Evolutionary conservation across 257 asterid genomes (phyloP).

Genomic region (Nicotiana undulata): DNA sequence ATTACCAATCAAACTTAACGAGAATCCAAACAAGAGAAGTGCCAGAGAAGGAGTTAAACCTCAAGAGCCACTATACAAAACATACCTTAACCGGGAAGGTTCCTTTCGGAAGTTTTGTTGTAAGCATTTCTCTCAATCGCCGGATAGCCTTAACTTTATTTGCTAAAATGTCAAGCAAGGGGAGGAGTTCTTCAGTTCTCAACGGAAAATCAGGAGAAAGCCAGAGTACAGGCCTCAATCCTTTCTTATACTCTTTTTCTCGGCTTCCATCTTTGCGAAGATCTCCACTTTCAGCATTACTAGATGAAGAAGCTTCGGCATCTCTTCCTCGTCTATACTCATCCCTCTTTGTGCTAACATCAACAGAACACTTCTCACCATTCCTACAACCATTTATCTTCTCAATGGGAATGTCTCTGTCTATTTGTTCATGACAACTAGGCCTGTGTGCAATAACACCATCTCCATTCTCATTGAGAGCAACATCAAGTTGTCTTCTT

Average conservation of each 20-base stretch:
- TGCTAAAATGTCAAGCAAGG: conserved; percentile 90
- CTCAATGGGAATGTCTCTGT: conserved; percentile 61
- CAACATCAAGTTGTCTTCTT: conserved; percentile 83
- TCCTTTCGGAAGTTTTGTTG: conserved; percentile 84
- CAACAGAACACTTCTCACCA: conserved; percentile 67
- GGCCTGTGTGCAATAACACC: conserved; percentile 61
- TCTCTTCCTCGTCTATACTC: conserved; percentile 59
- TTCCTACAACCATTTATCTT: conserved; percentile 30
- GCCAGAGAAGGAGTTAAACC: neutral
- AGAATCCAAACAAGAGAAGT: neutral
- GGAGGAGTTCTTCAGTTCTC: conserved; percentile 79
- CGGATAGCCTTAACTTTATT: conserved; percentile 92
- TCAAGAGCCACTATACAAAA: neutral
- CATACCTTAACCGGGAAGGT: conserved; percentile 94
- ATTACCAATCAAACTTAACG: neutral
- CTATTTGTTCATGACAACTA: conserved; percentile 64
- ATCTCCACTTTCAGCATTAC: conserved; percentile 40
- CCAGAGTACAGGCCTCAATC: conserved; percentile 96
- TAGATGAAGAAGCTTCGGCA: conserved; percentile 48
- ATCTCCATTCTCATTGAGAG: conserved; percentile 65
- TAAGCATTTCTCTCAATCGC: conserved; percentile 77
- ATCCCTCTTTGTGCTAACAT: conserved; percentile 62
- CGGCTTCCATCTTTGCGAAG: conserved; percentile 51
- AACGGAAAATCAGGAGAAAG: conserved; percentile 88
- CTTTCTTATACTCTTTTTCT: conserved; percentile 95